Evolutionary conservation across 495 filamentous ascomycete genomes (phyloP).

Genomic region (Aspergillus haitiensis): DNA sequence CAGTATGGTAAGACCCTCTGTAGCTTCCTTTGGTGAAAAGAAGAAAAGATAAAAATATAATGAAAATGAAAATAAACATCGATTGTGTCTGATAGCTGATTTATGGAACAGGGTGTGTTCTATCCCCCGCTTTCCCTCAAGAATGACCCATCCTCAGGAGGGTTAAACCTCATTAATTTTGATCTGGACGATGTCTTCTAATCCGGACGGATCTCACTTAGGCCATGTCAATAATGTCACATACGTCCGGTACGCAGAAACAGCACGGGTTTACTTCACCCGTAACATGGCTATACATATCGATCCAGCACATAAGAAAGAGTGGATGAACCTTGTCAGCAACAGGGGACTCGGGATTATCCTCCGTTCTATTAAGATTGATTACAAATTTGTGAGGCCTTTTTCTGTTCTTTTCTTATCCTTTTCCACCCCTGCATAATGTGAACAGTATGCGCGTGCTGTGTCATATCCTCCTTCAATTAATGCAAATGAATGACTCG

Average conservation of each 20-base stretch:
- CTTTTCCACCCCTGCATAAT: not conserved
- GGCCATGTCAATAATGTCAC: conserved; percentile 88
- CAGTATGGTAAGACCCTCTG: conserved; percentile 49
- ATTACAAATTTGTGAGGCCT: conserved; percentile 84
- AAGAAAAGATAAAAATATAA: too few relatives aligned
- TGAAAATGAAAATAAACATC: not conserved
- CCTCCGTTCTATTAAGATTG: conserved; percentile 73
- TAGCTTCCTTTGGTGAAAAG: not conserved
- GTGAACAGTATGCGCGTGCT: not conserved
- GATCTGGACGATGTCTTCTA: not conserved
- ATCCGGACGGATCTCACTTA: conserved; percentile 24
- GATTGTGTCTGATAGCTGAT: conserved; percentile 5
- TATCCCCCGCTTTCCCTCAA: not conserved
- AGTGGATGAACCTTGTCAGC: conserved; percentile 72
- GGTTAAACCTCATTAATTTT: not conserved
- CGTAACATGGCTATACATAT: conserved; percentile 69
- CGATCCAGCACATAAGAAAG: conserved; percentile 61
- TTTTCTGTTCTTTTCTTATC: not conserved
- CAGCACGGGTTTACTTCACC: conserved; percentile 79
- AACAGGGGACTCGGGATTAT: conserved; percentile 72
- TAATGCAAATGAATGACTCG: not conserved
- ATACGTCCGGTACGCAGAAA: conserved; percentile 84
- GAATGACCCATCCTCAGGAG: too few relatives aligned
- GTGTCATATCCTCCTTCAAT: too few relatives aligned
- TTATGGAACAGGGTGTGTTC: conserved; percentile 28